Percentiles rank a stretch among this genome's conserved stretches.
phyloP scores from a whole-genome alignment of 306 rosid species.

The Cucumis melo region DNA sequence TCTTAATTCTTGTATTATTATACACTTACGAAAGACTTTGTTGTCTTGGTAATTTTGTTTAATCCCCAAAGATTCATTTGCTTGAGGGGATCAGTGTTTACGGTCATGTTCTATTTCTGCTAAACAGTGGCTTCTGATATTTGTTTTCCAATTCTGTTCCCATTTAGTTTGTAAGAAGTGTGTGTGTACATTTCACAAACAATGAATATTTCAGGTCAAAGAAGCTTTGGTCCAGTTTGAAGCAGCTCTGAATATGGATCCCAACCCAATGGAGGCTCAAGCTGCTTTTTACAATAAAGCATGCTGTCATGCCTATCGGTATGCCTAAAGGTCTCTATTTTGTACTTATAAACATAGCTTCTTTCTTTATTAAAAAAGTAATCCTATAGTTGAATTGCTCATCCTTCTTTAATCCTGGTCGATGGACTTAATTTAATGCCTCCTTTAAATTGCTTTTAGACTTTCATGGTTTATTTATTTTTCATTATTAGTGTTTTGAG shows the following conservation, averaged over 20 bases:
- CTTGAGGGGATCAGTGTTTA: background rate
- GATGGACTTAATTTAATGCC: background rate
- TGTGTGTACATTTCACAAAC: background rate
- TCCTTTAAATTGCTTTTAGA: background rate
- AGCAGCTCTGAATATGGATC: conserved; percentile 64
- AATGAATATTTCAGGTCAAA: conserved; percentile 58
- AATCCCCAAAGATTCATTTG: background rate
- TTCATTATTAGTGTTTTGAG: no score
- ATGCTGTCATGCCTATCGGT: conserved; percentile 93
- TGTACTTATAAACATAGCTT: background rate
- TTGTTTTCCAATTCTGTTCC: background rate
- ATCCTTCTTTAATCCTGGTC: background rate
- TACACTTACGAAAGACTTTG: background rate
- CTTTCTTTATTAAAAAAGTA: background rate
- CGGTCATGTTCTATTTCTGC: background rate
- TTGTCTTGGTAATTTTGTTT: background rate
- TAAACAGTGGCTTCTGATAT: background rate
- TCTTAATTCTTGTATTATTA: background rate
- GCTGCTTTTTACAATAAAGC: conserved; percentile 97
- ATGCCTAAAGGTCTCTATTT: conserved; percentile 6
- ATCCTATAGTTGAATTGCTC: background rate
- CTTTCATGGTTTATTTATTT: background rate
- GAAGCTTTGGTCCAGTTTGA: conserved; percentile 87
- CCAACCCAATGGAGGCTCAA: conserved; percentile 79
- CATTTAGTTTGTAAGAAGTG: background rate